Evolutionary conservation across 2,329 filamentous ascomycete genomes (phyloP).

Genomic region (Hymenoscyphus linearis): DNA sequence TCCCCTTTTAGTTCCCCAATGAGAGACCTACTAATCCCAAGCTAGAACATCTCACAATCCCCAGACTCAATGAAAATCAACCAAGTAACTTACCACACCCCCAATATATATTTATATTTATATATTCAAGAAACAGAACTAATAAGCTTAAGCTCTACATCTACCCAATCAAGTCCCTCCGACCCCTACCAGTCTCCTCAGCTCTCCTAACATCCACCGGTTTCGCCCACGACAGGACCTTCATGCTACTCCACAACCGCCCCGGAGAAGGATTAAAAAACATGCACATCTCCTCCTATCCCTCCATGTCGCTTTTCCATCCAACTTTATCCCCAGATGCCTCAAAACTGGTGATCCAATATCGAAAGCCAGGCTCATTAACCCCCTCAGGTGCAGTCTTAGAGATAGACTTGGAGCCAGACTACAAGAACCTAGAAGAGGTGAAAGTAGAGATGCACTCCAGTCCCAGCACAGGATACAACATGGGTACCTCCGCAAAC

Average conservation of each 20-base stretch:
- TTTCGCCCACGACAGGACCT: conserved; percentile 60
- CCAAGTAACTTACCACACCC: conserved; percentile 18
- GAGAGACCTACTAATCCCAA: not conserved
- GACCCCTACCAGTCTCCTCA: conserved; percentile 49
- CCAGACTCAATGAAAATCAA: conserved; percentile 19
- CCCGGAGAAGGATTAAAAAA: conserved; percentile 39
- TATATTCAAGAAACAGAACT: not conserved
- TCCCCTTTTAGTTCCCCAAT: not conserved
- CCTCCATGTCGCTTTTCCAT: conserved; percentile 59
- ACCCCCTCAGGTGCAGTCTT: conserved; percentile 32
- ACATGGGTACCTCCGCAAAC: conserved; percentile 56
- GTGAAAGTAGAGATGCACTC: conserved; percentile 54
- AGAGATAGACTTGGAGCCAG: conserved; percentile 52
- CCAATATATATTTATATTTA: not conserved
- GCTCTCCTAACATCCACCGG: conserved; percentile 57
- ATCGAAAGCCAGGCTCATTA: conserved; percentile 27
- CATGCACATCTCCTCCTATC: conserved; percentile 53
- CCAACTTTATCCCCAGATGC: conserved; percentile 34
- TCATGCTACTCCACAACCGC: conserved; percentile 59
- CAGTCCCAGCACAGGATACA: conserved; percentile 53
- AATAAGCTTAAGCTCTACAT: conserved; percentile 52
- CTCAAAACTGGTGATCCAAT: conserved; percentile 39
- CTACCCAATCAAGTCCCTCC: conserved; percentile 71
- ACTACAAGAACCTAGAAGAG: conserved; percentile 37
- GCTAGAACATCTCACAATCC: not conserved